A percentile compares a stretch with the other conserved stretches of the same genome.
These are phyloP conservation scores for Russula ochroleuca DNA, from an alignment of 768 basidiomycete species.

Conservation along the genomic window DNA sequence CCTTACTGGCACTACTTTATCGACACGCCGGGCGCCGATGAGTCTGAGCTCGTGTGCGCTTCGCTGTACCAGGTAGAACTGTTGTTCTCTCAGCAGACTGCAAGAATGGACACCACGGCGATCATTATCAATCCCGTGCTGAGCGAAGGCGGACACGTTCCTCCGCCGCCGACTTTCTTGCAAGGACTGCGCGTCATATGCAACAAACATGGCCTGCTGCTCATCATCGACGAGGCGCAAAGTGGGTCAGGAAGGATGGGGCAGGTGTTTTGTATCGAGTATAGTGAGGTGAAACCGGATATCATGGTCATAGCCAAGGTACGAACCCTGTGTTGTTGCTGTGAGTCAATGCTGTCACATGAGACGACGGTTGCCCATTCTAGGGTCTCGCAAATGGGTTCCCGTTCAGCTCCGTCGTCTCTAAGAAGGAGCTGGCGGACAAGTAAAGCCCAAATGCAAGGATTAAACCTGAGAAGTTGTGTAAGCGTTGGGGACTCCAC, in stretches of 20 bases:
- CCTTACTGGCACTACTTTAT: conserved; percentile 85
- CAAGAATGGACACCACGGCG: too few relatives aligned
- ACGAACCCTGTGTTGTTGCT: not conserved
- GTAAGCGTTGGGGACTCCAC: too few relatives aligned
- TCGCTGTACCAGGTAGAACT: too few relatives aligned
- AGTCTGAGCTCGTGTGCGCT: too few relatives aligned
- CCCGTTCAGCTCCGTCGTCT: conserved; percentile 84
- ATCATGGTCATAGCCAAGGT: conserved; percentile 89
- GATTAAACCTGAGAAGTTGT: too few relatives aligned
- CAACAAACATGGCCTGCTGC: conserved; percentile 77
- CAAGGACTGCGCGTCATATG: conserved; percentile 82
- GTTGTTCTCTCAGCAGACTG: too few relatives aligned
- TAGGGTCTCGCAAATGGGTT: conserved; percentile 89
- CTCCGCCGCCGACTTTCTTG: conserved; percentile 76
- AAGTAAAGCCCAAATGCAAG: too few relatives aligned
- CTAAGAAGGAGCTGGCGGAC: too few relatives aligned
- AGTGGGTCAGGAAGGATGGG: conserved; percentile 88
- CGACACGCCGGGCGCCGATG: conserved; percentile 49
- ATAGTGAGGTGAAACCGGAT: conserved; percentile 83
- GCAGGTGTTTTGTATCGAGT: conserved; percentile 70
- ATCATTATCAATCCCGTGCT: conserved; percentile 90
- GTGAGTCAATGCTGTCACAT: too few relatives aligned
- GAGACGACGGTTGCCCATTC: not conserved
- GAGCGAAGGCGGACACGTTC: conserved; percentile 94
- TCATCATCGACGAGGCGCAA: conserved; percentile 87